Evolutionary conservation across 2,329 filamentous ascomycete genomes (phyloP).

Genomic region (Talaromyces sp.): DNA sequence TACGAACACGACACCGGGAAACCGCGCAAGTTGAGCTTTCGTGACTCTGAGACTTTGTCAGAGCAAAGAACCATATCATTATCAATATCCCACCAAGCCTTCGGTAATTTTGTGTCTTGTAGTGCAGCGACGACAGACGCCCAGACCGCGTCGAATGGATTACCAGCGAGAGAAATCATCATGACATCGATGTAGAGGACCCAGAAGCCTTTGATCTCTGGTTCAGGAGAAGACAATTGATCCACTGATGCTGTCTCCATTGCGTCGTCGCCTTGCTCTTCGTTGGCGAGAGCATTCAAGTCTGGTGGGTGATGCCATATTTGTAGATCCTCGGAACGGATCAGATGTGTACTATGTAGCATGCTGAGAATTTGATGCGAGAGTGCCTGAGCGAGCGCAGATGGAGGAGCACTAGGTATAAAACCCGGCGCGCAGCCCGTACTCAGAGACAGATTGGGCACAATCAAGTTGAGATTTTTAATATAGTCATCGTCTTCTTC

Average conservation of each 20-base stretch:
- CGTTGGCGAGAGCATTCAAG: slow-evolving; percentile 29
- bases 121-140: slow-evolving; percentile 77
- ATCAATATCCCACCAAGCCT: slow-evolving; percentile 79
- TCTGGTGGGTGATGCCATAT: slow-evolving; percentile 63
- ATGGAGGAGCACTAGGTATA: slow-evolving; percentile 78
- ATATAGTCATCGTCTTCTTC: slow-evolving; percentile 42
- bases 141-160: slow-evolving; percentile 90
- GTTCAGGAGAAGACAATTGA: slow-evolving; percentile 24
- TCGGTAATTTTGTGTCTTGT: slow-evolving; percentile 70
- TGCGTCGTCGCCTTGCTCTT: slow-evolving; percentile 44
- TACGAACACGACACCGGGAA: slow-evolving; percentile 75
- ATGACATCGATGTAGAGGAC: slow-evolving; percentile 92
- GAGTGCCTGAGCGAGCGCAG: slow-evolving; percentile 75
- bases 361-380: slow-evolving; percentile 75
- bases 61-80: slow-evolving; percentile 75
- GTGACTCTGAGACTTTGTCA: slow-evolving; percentile 53
- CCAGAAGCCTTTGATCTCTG: slow-evolving; percentile 81
- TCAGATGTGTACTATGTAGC: slow-evolving; percentile 66
- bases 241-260: slow-evolving; percentile 40
- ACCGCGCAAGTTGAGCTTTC: slow-evolving; percentile 57
- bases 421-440: slow-evolving; percentile 87
- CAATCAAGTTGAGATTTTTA: slow-evolving; percentile 63
- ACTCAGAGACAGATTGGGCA: slow-evolving; percentile 88
- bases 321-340: slow-evolving; percentile 65
- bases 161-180: slow-evolving; percentile 89